phyloP scores from a whole-genome alignment of 768 basidiomycete species.

The Macrolepiota dolichaula region DNA sequence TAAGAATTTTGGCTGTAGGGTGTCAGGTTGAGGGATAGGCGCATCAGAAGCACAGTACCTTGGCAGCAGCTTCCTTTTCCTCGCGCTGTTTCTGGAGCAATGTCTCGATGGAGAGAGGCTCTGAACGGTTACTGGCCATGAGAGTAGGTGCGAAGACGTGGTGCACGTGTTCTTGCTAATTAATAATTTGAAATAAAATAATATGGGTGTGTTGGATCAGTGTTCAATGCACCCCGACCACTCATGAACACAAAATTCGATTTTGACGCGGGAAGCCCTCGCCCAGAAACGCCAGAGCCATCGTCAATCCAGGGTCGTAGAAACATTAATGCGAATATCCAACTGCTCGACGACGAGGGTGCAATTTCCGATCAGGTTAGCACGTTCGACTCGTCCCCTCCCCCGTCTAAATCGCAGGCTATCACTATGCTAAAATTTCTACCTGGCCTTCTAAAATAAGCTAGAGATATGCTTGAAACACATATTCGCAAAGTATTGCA shows the following conservation, averaged over 20 bases:
- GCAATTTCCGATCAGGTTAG: constrained; percentile 60
- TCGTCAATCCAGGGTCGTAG: constrained; percentile 57
- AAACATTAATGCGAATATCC: constrained; percentile 38
- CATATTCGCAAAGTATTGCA: constrained; percentile 79
- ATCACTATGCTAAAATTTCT: background rate
- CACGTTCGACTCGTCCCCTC: background rate
- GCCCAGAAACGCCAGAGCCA: constrained; percentile 61
- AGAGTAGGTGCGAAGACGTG: constrained; percentile 11
- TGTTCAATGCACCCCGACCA: background rate
- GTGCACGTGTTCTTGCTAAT: constrained; percentile 12
- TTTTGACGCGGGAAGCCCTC: constrained; percentile 40
- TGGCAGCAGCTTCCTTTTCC: constrained; percentile 88
- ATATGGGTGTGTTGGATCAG: background rate
- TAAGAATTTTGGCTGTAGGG: constrained; percentile 83
- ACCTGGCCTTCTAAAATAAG: constrained; percentile 28
- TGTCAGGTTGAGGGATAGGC: background rate
- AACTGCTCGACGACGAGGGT: constrained; percentile 71
- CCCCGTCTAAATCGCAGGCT: background rate
- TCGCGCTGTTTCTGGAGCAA: constrained; percentile 82
- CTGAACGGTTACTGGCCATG: constrained; percentile 48
- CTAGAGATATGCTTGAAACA: constrained; percentile 68
- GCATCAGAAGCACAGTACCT: constrained; percentile 43
- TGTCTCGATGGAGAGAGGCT: constrained; percentile 87
- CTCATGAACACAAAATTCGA: constrained; percentile 19
- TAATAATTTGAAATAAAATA: background rate